These are phyloP conservation scores for Rhizopogon sp. DNA, from an alignment of 768 basidiomycete species.

Conservation along the genomic window DNA sequence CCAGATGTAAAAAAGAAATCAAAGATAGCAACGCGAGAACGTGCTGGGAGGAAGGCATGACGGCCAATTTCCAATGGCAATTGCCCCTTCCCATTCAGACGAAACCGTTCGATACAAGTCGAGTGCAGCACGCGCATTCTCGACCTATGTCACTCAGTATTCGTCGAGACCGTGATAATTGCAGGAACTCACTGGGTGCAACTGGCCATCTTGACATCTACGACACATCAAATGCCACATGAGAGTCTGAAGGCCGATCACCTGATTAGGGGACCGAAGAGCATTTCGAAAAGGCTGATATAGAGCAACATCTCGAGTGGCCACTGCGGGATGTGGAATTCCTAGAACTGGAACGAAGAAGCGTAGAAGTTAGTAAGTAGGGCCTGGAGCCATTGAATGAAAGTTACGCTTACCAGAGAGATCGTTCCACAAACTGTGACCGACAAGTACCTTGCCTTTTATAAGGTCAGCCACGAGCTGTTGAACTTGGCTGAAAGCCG, in stretches of 20 bases:
- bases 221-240: conserved; percentile 81
- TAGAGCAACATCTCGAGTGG: conserved; percentile 75
- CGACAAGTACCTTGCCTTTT: conserved; percentile 67
- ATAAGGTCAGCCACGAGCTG: conserved; percentile 59
- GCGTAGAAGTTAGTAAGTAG: conserved; percentile 11
- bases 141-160: conserved; percentile 42
- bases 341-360: conserved; percentile 53
- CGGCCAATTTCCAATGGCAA: conserved; percentile 66
- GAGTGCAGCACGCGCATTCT: conserved; percentile 64
- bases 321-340: conserved; percentile 72
- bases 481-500: conserved; percentile 60
- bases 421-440: conserved; percentile 78
- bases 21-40: conserved; percentile 77
- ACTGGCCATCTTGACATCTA: conserved; percentile 66
- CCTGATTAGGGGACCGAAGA: conserved; percentile 58
- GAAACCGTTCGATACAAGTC: conserved; percentile 53
- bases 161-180: conserved; percentile 5
- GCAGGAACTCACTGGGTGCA: conserved; percentile 58
- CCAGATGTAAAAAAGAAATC: conserved; percentile 5
- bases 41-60: conserved; percentile 70
- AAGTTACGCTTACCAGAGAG: conserved; percentile 52
- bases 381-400: background rate
- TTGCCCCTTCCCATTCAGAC: conserved; percentile 60
- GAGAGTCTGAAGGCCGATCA: conserved; percentile 72
- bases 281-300: conserved; percentile 78